Evolutionary conservation across 2,329 filamentous ascomycete species (phyloP).

Genomic region (Sporothrix globosa): DNA sequence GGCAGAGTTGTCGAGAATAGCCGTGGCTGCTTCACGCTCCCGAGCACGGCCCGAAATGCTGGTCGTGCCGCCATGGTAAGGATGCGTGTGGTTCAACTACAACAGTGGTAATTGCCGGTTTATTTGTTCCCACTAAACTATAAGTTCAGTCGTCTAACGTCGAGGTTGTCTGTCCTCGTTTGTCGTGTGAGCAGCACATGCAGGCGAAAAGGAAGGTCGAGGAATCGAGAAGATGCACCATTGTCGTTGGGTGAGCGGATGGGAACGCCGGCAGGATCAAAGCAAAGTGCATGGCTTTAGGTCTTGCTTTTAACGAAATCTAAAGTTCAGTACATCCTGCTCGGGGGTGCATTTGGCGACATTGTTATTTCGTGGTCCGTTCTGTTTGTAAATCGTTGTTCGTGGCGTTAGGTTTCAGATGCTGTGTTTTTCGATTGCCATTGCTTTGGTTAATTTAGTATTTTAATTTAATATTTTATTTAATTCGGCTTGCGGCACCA

Average conservation of each 20-base stretch:
- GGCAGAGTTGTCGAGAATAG: slow-evolving; percentile 55
- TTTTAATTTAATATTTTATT: slow-evolving; percentile 16
- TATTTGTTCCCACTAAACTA: too few relatives aligned
- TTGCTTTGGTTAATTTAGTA: background rate
- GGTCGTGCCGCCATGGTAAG: slow-evolving; percentile 6
- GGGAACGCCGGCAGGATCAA: slow-evolving; percentile 1
- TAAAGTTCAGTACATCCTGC: background rate
- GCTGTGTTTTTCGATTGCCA: background rate
- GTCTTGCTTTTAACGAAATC: background rate
- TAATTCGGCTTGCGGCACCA: slow-evolving; percentile 9
- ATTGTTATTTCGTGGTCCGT: background rate
- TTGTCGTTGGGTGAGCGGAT: background rate
- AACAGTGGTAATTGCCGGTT: background rate
- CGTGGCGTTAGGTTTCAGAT: slow-evolving; percentile 7
- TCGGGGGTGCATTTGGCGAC: background rate
- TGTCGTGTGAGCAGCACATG: background rate
- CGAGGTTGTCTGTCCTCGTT: slow-evolving; percentile 13
- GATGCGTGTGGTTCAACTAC: background rate
- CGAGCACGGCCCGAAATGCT: background rate
- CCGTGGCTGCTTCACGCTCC: slow-evolving; percentile 37
- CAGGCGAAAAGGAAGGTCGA: background rate
- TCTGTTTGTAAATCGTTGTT: background rate
- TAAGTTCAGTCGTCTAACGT: background rate
- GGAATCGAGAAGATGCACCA: slow-evolving; percentile 1
- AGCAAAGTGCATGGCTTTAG: background rate